Evolutionary conservation across 768 basidiomycete genomes (phyloP), one percentile per base, ranked within the genome.

Genomic region (Russula olivacea): DNA sequence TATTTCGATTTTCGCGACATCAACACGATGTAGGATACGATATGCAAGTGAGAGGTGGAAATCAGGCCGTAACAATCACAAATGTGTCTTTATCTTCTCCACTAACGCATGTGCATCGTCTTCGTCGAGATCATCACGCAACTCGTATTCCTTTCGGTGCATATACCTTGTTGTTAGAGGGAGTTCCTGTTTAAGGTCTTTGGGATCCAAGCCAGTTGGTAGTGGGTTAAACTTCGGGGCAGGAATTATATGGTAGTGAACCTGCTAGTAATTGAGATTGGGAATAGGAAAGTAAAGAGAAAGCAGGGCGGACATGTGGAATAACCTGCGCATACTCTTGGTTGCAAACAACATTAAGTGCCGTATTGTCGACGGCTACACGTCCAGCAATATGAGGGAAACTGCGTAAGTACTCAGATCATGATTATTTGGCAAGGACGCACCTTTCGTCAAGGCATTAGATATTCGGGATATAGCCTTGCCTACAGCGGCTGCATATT

Each of bases 241-340:
- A 1, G 88, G 88, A 59, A 90, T 84, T 55, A 90, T 79, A 71
- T 90, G 88, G 69, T 85, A 88, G 71, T 89, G 88, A 34, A 89
- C 88, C 87, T 88, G 61, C 8, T 28, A 7, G 40, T 28, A 40
- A 23, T 54, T 17, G 55, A 59, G 50, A 5, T 48, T 9, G 15
- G 5, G n/a, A 48, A n/a, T 11, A 3, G 45, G 8, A 58, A 52
- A 38, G 56, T 50, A 45, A 25, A 30, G 53, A 11, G 7, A 36
- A 11, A 11, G 19, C 3, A n/a, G 7, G 21, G 69, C 82, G 61
- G 65, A 88, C 88, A 75, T 90, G 88, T n/a, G 83, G 84, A 8
- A 90, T 86, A 4, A 85, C 86, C 70, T 90, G 88, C 0, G 88
- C 88, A 68, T 90, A 90, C 72, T 89, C 88, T 69, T 90, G 88